These are phyloP conservation scores for Sporodiniella umbellata DNA, from an alignment of 371 early-diverging fungal genomes.

Conservation along the genomic window DNA sequence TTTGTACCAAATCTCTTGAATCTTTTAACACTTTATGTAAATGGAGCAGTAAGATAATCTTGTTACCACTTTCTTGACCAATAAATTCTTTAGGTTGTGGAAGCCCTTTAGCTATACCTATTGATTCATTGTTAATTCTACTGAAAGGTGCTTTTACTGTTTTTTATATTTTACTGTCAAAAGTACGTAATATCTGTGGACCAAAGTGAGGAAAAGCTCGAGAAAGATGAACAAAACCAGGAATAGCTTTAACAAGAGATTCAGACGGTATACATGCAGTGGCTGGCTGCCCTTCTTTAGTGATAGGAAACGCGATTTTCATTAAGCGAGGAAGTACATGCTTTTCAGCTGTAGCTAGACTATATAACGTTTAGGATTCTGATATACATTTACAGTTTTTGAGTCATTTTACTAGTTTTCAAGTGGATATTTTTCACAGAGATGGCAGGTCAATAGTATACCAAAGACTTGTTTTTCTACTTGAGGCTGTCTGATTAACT, in stretches of 20 bases:
- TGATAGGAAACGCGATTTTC: slow-evolving; percentile 35
- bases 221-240: slow-evolving; percentile 42
- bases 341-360: slow-evolving; percentile 32
- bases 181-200: slow-evolving; percentile 29
- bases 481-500: slow-evolving; percentile 46
- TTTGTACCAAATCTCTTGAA: slow-evolving; percentile 27
- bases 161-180: slow-evolving; percentile 28
- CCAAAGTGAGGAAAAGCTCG: slow-evolving; percentile 43
- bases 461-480: slow-evolving; percentile 50
- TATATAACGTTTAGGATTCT: not conserved
- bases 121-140: no score
- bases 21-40: slow-evolving; percentile 36
- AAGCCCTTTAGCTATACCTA: slow-evolving; percentile 35
- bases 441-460: slow-evolving; percentile 41
- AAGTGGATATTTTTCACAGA: slow-evolving; percentile 49
- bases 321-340: slow-evolving; percentile 35
- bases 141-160: no score
- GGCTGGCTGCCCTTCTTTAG: slow-evolving; percentile 16
- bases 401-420: slow-evolving; percentile 39
- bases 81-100: slow-evolving; percentile 40
- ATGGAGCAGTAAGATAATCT: slow-evolving; percentile 40
- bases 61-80: slow-evolving; percentile 39
- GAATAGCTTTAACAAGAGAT: slow-evolving; percentile 36
- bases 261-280: slow-evolving; percentile 34
- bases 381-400: not conserved